A percentile compares a stretch with the other conserved stretches of the same genome.
phyloP scores from a whole-genome alignment of 768 basidiomycete genomes.

The Termitomyces sp. region DNA sequence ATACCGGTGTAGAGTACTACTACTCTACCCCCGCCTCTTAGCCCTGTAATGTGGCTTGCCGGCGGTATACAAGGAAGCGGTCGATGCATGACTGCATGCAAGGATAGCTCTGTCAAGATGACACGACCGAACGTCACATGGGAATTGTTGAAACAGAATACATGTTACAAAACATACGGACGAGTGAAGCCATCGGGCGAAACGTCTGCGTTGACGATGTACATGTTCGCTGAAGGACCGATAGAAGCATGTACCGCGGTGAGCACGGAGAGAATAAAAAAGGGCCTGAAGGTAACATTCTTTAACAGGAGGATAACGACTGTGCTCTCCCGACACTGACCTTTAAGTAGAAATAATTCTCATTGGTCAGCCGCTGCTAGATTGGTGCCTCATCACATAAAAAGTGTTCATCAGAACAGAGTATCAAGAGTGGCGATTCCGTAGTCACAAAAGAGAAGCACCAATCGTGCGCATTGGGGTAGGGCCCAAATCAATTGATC shows the following conservation, averaged over 20 bases:
- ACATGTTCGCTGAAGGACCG: not conserved
- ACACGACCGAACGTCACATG: not conserved
- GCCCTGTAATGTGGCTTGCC: too few species aligned
- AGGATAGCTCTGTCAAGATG: not conserved
- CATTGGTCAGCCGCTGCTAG: not conserved
- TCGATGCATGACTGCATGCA: not conserved
- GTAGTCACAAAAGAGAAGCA: too few species aligned
- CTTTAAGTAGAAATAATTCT: not conserved
- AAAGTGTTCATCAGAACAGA: too few species aligned
- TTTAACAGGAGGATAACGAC: not conserved
- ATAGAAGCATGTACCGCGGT: not conserved
- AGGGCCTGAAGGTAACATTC: not conserved
- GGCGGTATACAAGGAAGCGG: not conserved
- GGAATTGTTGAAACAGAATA: too few species aligned
- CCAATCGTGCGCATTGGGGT: too few species aligned
- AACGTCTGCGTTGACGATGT: not conserved
- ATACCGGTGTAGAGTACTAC: too few species aligned
- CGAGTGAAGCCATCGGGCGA: slow-evolving; percentile 1
- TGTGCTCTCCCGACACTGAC: not conserved
- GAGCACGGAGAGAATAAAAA: not conserved
- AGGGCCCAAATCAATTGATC: too few species aligned
- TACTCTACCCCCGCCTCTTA: too few species aligned
- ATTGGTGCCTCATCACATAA: too few species aligned
- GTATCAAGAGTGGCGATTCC: too few species aligned
- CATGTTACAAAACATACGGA: too few species aligned